Evolutionary conservation across 2,329 filamentous ascomycete species (phyloP).

Genomic region (Lachnum nothofagi): DNA sequence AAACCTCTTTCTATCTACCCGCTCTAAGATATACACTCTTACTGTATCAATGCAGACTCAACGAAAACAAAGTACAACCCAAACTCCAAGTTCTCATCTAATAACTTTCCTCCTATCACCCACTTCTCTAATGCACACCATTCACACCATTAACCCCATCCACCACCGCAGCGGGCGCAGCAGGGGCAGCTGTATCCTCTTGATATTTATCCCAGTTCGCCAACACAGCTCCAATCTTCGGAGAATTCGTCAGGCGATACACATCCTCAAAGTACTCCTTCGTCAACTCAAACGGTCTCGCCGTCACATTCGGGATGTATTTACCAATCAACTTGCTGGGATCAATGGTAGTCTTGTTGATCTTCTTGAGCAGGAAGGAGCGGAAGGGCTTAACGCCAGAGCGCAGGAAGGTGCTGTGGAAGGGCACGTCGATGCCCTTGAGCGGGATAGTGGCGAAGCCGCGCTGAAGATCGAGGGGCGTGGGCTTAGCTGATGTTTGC

Average conservation of each 20-base stretch:
- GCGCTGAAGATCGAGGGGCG: slow-evolving; percentile 82
- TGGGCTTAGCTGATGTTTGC: slow-evolving; percentile 81
- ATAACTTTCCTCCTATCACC: no score
- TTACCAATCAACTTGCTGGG: slow-evolving; percentile 95
- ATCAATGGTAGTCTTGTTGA: slow-evolving; percentile 98
- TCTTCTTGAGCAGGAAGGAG: slow-evolving; percentile 98
- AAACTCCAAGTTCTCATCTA: no score
- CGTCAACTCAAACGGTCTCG: slow-evolving; percentile 87
- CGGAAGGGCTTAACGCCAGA: slow-evolving; percentile 99
- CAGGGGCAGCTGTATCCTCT: slow-evolving; percentile 24
- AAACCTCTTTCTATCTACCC: no score
- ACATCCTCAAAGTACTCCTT: slow-evolving; percentile 99
- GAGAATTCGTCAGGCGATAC: slow-evolving; percentile 77
- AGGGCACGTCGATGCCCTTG: slow-evolving; percentile 94
- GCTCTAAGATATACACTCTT: no score
- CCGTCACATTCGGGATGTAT: slow-evolving; percentile 98
- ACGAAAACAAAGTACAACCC: no score
- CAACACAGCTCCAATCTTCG: slow-evolving; percentile 33
- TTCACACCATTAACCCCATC: slow-evolving; percentile 27
- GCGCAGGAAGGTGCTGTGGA: slow-evolving; percentile 97
- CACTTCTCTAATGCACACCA: slow-evolving; percentile 5
- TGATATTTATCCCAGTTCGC: slow-evolving; percentile 36
- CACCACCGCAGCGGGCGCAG: no score
- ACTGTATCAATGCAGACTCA: no score
- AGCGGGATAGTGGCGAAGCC: slow-evolving; percentile 97